Evolutionary conservation across 2,329 filamentous ascomycete genomes (phyloP).

Genomic region (Bipolaris cookei): DNA sequence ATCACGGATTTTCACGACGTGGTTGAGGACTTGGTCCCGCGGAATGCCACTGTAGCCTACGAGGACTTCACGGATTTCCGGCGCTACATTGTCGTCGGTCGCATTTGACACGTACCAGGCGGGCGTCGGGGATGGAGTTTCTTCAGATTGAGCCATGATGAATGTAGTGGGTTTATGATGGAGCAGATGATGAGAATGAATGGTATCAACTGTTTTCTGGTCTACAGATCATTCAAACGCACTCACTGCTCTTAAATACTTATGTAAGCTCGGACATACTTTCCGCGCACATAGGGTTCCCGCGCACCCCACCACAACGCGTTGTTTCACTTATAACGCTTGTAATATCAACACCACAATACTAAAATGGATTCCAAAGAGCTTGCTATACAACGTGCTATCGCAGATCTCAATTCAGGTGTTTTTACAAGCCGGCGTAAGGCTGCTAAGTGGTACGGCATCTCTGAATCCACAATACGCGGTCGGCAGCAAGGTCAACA

Average conservation of each 20-base stretch:
- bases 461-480: no score
- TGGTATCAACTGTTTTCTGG: not conserved
- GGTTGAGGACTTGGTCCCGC: constrained; percentile 37
- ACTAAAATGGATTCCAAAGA: not conserved
- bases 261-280: not conserved
- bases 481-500: no score
- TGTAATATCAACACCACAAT: not conserved
- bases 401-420: not conserved
- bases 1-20: constrained; percentile 39
- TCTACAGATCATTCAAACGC: not conserved
- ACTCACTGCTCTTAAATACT: not conserved
- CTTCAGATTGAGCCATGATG: constrained; percentile 12
- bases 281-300: not conserved
- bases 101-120: constrained; percentile 39
- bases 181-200: not conserved
- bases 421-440: no score
- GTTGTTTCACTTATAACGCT: not conserved
- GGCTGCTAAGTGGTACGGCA: no score
- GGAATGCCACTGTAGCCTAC: constrained; percentile 48
- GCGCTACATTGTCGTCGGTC: constrained; percentile 28
- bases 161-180: not conserved
- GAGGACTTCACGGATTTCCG: constrained; percentile 40
- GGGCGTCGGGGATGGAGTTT: constrained; percentile 1
- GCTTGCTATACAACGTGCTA: not conserved
- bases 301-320: not conserved